Base-by-base conservation (phyloP, 768 basidiomycete genomes). In the Tylopilus rubrobrunneus region DNA sequence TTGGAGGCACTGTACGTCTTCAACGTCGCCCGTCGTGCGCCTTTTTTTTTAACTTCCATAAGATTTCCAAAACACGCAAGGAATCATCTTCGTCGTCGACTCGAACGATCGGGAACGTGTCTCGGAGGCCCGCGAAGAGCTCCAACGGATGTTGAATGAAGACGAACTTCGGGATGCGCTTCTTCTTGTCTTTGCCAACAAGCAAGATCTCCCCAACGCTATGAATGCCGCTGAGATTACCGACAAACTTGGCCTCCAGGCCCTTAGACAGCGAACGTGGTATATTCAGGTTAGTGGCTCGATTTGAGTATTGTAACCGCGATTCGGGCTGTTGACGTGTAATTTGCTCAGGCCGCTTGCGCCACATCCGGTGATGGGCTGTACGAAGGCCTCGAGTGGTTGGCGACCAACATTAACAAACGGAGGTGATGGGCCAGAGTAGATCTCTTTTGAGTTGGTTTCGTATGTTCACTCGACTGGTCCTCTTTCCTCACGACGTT, bases 31-130 rank as follows among this genome's bases (percentile, higher is more conserved):
- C 55, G 14, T 29, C 4, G n/a, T 7, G 8, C 59, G 53, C 57
- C 51, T 34, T 42, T 14, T 42, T 14, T 5, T 37, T 61, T 56
- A 54, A 59, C 48, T 27, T 56, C 51, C 48, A 56, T 19, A 68
- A 99, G 97, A 99, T 80, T 99, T 97, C 94, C 96, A 98, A 77
- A 98, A 98, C 81, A 99, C 97, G 28, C 96, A 99, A 77, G 97
- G 96, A 60, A 98, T 99, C 77, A 98, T 99, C 70, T 98, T 98
- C 73, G 97, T 99, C 47, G 95, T 98, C 56, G 97, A 99, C 73
- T 99, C 97, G 49, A 98, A 99, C 74, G 97, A 99, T 78, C 80
- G 97, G 75, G 97, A 99, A 76, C 97, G 97, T 89, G 89, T 99
- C 60, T 88, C 92, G 37, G 97, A 99, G 77, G 97, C 97, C 54